phyloP scores from a whole-genome alignment of 192 early-diverging fungal species.

The Coemansia asiatica region DNA sequence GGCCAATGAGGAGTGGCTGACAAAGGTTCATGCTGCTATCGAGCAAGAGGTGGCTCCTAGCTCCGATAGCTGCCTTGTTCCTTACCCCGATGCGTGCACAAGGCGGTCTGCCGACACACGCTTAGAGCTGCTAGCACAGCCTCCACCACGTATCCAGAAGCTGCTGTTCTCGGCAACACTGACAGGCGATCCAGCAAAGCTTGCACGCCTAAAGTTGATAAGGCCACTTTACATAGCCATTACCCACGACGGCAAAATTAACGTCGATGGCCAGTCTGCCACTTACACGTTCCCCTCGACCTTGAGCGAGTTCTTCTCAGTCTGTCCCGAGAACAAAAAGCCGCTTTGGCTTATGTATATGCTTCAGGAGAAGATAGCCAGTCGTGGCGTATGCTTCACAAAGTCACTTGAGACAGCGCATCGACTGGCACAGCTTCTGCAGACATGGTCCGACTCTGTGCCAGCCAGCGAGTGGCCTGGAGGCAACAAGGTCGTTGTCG shows the following conservation, averaged over 20 bases:
- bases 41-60: constrained; percentile 6
- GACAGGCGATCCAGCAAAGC: constrained; percentile 88
- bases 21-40: constrained; percentile 64
- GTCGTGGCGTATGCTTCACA: constrained; percentile 78
- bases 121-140: constrained; percentile 28
- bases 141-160: constrained; percentile 71
- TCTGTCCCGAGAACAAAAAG: constrained; percentile 66
- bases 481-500: constrained; percentile 39
- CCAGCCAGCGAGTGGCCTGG: constrained; percentile 21
- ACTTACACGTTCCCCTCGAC: constrained; percentile 56
- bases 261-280: constrained; percentile 19
- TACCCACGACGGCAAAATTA: constrained; percentile 47
- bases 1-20: constrained; percentile 90
- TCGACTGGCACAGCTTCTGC: constrained; percentile 70
- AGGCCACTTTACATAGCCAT: constrained; percentile 81
- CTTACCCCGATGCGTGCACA: constrained; percentile 23
- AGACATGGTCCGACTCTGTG: constrained; percentile 57
- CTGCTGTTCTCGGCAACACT: constrained; percentile 95
- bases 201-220: constrained; percentile 77
- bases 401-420: constrained; percentile 90
- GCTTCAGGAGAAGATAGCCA: constrained; percentile 63
- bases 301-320: constrained; percentile 72
- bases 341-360: constrained; percentile 84
- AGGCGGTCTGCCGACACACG: constrained; percentile 9
- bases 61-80: not conserved